Evolutionary conservation across 805 yeast genomes (phyloP).

Genomic region (Lachancea thermotolerans): DNA sequence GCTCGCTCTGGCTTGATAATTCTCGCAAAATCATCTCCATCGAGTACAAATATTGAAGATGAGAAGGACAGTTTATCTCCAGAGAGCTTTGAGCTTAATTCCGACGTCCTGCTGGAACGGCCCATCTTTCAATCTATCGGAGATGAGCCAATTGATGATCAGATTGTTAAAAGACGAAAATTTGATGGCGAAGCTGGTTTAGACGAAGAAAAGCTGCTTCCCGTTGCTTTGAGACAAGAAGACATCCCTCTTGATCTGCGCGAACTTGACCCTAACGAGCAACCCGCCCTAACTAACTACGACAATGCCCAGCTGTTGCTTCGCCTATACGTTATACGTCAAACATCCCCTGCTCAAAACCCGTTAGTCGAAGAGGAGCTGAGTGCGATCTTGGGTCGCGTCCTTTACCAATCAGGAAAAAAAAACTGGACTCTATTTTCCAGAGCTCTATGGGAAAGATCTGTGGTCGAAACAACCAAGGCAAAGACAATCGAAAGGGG

Average conservation of each 20-base stretch:
- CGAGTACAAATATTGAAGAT: neutral
- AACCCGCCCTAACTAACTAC: slow-evolving; percentile 61
- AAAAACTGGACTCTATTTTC: slow-evolving; percentile 67
- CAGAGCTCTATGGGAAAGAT: slow-evolving; percentile 84
- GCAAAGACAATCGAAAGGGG: slow-evolving; percentile 92
- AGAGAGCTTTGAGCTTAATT: slow-evolving; percentile 55
- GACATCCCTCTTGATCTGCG: slow-evolving; percentile 51
- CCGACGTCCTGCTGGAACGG: slow-evolving; percentile 71
- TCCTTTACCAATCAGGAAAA: slow-evolving; percentile 43
- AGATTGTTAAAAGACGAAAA: slow-evolving; percentile 34
- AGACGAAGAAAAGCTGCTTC: slow-evolving; percentile 45
- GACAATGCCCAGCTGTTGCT: slow-evolving; percentile 73
- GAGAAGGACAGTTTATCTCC: slow-evolving; percentile 33
- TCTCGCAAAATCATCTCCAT: slow-evolving; percentile 49
- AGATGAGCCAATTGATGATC: slow-evolving; percentile 39
- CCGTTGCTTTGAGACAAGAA: slow-evolving; percentile 56
- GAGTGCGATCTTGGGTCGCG: slow-evolving; percentile 66
- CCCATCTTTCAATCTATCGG: slow-evolving; percentile 63
- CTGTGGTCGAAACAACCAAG: slow-evolving; percentile 69
- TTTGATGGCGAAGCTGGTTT: slow-evolving; percentile 33
- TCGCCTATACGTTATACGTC: slow-evolving; percentile 54
- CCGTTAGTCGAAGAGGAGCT: slow-evolving; percentile 75
- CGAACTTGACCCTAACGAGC: slow-evolving; percentile 69
- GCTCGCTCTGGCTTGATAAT: slow-evolving; percentile 70
- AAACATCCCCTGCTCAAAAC: slow-evolving; percentile 65